Conservation (phyloP, 225 moss, liverwort and hornwort genomes). For the Marchantia paleacea region DNA sequence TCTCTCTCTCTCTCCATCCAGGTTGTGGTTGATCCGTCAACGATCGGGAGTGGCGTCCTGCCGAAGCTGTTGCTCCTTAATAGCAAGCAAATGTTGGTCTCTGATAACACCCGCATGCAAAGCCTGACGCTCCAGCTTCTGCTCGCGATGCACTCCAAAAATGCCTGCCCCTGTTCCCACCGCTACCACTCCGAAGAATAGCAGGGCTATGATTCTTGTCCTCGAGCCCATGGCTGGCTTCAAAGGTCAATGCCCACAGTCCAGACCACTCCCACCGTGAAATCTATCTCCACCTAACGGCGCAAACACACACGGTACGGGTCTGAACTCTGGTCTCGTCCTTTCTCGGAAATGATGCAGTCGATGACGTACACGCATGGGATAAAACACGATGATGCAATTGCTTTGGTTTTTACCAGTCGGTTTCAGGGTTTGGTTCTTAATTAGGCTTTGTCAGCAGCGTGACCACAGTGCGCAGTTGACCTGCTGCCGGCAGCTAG, state of each 20-base stretch:
- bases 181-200: conserved; percentile 60
- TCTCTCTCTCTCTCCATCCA: not conserved
- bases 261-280: not conserved
- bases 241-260: not conserved
- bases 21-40: not conserved
- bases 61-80: conserved; percentile 53
- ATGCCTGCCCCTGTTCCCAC: conserved; percentile 62
- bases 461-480: too few species aligned
- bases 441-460: not conserved
- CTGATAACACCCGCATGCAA: conserved; percentile 84
- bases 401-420: not conserved
- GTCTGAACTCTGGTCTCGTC: not conserved
- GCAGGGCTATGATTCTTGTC: conserved; percentile 40
- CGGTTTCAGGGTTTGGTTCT: not conserved
- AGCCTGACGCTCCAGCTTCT: conserved; percentile 76
- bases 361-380: not conserved
- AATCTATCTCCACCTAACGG: not conserved
- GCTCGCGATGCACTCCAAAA: conserved; percentile 68
- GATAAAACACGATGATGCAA: not conserved
- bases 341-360: not conserved
- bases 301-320: not conserved
- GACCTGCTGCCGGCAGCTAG: not conserved
- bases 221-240: conserved; percentile 17
- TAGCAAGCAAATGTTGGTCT: conserved; percentile 66
- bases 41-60: not conserved